These are phyloP conservation scores for Xylaria sp. DNA, from an alignment of 2,329 filamentous ascomycete genomes.

Conservation along the genomic window DNA sequence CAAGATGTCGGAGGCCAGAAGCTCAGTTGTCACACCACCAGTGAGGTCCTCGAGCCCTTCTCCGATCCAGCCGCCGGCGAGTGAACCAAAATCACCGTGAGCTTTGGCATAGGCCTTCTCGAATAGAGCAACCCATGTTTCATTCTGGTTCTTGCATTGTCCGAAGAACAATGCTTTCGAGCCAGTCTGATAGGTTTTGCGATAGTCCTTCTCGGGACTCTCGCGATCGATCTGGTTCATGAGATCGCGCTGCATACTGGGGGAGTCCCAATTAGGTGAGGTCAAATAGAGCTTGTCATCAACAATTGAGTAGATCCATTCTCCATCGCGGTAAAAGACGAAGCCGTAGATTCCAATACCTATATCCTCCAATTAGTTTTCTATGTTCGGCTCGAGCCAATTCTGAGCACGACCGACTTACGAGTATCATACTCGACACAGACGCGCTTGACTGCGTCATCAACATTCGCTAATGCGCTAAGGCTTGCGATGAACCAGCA, in stretches of 20 bases:
- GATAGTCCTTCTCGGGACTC: conserved; percentile 77
- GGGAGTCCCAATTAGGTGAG: conserved; percentile 84
- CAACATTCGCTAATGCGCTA: conserved; percentile 79
- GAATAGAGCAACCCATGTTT: conserved; percentile 83
- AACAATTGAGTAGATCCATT: conserved; percentile 92
- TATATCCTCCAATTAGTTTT: conserved; percentile 54
- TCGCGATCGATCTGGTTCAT: conserved; percentile 80
- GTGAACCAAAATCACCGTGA: conserved; percentile 79
- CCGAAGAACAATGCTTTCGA: conserved; percentile 83
- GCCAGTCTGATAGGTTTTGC: conserved; percentile 76
- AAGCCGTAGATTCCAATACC: conserved; percentile 88
- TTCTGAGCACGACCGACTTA: conserved; percentile 46
- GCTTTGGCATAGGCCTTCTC: conserved; percentile 89
- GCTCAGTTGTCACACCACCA: conserved; percentile 76
- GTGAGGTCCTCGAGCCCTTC: conserved; percentile 70
- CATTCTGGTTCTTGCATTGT: conserved; percentile 78
- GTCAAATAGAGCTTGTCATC: conserved; percentile 91
- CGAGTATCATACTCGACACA: conserved; percentile 79
- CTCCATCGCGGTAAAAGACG: conserved; percentile 87
- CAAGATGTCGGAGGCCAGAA: conserved; percentile 76
- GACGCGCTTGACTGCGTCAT: conserved; percentile 74
- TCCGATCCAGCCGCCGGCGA: conserved; percentile 77
- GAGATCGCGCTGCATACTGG: conserved; percentile 77
- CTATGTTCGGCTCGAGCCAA: background rate
- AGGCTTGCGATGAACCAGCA: conserved; percentile 86